Conservation (phyloP, 164 flowering plant genomes). For the Nelumbo lutea region DNA sequence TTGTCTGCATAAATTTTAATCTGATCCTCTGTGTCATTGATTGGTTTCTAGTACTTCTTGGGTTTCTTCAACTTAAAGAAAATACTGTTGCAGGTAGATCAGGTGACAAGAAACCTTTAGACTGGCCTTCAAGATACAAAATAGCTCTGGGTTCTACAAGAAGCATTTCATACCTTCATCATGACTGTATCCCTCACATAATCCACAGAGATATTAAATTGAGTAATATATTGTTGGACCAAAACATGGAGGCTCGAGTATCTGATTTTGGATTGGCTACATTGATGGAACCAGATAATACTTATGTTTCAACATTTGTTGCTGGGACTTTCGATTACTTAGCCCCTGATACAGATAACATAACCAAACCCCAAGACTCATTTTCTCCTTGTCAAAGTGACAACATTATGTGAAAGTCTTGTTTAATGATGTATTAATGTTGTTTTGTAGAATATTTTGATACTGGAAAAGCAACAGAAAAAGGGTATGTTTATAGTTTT, state of each 20-base stretch:
- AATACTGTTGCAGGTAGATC: slow-evolving; percentile 51
- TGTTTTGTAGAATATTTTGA: slow-evolving; percentile 76
- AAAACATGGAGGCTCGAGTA: slow-evolving; percentile 81
- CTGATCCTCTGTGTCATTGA: neutral
- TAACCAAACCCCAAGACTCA: too few relatives aligned
- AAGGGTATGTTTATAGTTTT: slow-evolving; percentile 94
- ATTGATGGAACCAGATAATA: slow-evolving; percentile 80
- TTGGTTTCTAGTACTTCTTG: neutral
- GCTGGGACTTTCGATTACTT: slow-evolving; percentile 98
- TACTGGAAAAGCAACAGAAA: slow-evolving; percentile 84
- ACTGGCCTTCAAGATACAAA: slow-evolving; percentile 79
- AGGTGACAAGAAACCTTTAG: slow-evolving; percentile 42
- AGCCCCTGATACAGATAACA: slow-evolving; percentile 68
- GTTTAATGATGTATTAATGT: neutral
- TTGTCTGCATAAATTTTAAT: neutral
- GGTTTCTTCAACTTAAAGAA: neutral
- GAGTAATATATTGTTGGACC: slow-evolving; percentile 84
- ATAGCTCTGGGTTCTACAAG: slow-evolving; percentile 90
- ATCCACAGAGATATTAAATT: slow-evolving; percentile 96
- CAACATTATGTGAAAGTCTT: neutral
- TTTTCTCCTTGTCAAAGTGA: too few relatives aligned
- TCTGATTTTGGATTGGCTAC: slow-evolving; percentile 96
- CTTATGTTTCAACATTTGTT: slow-evolving; percentile 85
- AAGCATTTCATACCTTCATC: slow-evolving; percentile 88
- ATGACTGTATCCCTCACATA: slow-evolving; percentile 93